A percentile compares a stretch with the other conserved stretches of the same genome.
phyloP scores from a whole-genome alignment of 306 rosid species.

The Rosa rugosa region DNA sequence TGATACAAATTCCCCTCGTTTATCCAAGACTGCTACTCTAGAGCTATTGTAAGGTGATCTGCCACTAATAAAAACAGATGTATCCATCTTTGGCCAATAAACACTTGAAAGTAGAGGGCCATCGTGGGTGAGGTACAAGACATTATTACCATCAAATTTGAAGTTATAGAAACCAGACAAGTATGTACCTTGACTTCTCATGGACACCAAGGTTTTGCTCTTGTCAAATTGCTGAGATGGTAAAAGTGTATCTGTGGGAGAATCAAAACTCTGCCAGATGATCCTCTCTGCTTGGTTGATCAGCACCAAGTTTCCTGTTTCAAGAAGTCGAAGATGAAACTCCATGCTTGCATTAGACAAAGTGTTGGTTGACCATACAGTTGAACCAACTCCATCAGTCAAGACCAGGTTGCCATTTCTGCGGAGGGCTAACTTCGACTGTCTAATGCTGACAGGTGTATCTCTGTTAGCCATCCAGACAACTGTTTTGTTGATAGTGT shows the following conservation, averaged over 20 bases:
- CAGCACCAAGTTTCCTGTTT: constrained; percentile 25
- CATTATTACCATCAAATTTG: constrained; percentile 1
- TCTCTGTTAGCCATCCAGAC: constrained; percentile 32
- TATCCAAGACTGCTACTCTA: constrained; percentile 20
- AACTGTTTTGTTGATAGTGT: constrained; percentile 7
- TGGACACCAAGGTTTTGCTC: constrained; percentile 14
- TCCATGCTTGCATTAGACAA: neutral
- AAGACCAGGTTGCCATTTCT: constrained; percentile 24
- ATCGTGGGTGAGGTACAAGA: neutral
- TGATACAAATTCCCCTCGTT: constrained; percentile 9
- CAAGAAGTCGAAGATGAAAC: constrained; percentile 19
- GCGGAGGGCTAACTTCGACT: constrained; percentile 17
- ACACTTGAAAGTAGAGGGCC: constrained; percentile 2
- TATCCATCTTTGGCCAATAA: constrained; percentile 16
- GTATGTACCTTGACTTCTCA: constrained; percentile 12
- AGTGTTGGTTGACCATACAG: constrained; percentile 28
- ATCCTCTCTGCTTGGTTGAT: neutral
- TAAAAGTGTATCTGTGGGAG: constrained; percentile 22
- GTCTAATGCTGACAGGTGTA: neutral
- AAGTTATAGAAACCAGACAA: constrained; percentile 15
- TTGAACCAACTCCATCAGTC: constrained; percentile 4
- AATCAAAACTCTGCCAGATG: constrained; percentile 34
- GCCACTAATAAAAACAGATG: neutral
- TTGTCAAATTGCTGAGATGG: neutral
- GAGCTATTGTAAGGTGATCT: constrained; percentile 37